Evolutionary conservation across 2,329 filamentous ascomycete species (phyloP), one percentile per base, ranked within the genome.

Genomic region (Coniochaeta ligniaria): DNA sequence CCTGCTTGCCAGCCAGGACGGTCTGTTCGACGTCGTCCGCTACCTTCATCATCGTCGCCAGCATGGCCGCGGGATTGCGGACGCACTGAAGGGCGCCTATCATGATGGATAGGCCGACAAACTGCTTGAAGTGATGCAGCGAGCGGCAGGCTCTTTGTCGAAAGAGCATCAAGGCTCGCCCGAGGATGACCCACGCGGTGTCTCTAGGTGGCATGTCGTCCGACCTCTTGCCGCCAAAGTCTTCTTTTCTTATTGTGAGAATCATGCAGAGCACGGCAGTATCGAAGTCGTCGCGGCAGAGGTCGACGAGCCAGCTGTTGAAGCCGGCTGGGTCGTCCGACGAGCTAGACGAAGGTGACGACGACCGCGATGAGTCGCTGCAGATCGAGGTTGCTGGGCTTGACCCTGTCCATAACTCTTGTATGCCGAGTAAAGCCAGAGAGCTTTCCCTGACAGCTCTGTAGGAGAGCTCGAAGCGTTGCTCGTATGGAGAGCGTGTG

Each of bases 261-360:
- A 65, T 58, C 45, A 65, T 57, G 59, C 67, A 65, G 14, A 66
- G 54, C 50, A 69, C 60, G 0, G 67, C 67, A 0, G 63, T 62
- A 12, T 60, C 63, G 55, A 69, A 69, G 61, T 67, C 64, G 55
- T 67, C 68, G 41, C 66, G 66, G 60, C 66, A 67, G 4, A 71
- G 57, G 45, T 69, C 63, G 6, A 67, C 50, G 2, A 70, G 63
- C 64, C 67, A 69, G 35, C 41, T 33, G 20, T 35, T 38, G 35
- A 35, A 38, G 28, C 54, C 20, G 3, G 28, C 54, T n/a, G 5
- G 20, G 61, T 62, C 31, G 55, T 56, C 36, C 3, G 38, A 24
- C 14, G 36, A 50, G 24, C 22, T 31, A 16, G 58, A 31, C 68
- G 20, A 43, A 47, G 41, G 59, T n/a, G 50, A 59, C 47, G 43